Conservation (phyloP, 176 grass and related monocot species). For the Cymbopogon citratus region DNA sequence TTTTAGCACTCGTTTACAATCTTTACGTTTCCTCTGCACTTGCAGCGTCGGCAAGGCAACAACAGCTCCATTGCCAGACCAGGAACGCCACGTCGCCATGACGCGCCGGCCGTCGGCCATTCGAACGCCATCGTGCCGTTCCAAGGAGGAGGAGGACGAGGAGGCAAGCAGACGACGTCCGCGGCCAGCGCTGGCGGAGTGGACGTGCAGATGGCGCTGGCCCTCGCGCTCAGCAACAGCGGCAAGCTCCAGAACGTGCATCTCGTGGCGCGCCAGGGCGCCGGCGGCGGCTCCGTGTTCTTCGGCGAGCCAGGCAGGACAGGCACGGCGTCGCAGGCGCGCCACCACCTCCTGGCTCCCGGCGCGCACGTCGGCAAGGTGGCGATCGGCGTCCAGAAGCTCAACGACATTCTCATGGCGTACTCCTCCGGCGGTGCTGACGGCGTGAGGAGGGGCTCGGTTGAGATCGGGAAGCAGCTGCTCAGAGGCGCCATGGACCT, state of each 20-base stretch:
- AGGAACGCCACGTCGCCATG: slow-evolving; percentile 28
- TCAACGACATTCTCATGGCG: slow-evolving; percentile 64
- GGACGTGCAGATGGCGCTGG: slow-evolving; percentile 75
- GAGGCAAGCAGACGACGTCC: neutral
- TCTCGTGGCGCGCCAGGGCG: slow-evolving; percentile 38
- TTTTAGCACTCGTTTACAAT: neutral
- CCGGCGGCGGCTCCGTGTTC: neutral
- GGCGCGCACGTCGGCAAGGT: slow-evolving; percentile 36
- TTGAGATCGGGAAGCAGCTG: slow-evolving; percentile 43
- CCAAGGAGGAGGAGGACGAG: slow-evolving; percentile 26
- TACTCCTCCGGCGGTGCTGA: slow-evolving; percentile 21
- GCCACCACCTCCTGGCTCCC: slow-evolving; percentile 32
- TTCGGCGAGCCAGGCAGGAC: slow-evolving; percentile 2
- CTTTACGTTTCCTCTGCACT: neutral
- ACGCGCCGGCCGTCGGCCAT: neutral
- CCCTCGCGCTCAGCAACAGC: slow-evolving; percentile 77
- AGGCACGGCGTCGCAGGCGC: neutral
- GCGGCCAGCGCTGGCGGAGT: slow-evolving; percentile 33
- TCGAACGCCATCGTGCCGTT: slow-evolving; percentile 67
- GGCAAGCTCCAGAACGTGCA: slow-evolving; percentile 86
- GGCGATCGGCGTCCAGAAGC: slow-evolving; percentile 62
- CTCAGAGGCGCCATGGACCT: slow-evolving; percentile 71
- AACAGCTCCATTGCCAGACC: slow-evolving; percentile 20
- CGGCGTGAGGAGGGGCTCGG: slow-evolving; percentile 17
- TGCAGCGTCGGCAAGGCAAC: slow-evolving; percentile 21